Conservation (phyloP, 2,329 filamentous ascomycete genomes). For the Penicillium palitans region DNA sequence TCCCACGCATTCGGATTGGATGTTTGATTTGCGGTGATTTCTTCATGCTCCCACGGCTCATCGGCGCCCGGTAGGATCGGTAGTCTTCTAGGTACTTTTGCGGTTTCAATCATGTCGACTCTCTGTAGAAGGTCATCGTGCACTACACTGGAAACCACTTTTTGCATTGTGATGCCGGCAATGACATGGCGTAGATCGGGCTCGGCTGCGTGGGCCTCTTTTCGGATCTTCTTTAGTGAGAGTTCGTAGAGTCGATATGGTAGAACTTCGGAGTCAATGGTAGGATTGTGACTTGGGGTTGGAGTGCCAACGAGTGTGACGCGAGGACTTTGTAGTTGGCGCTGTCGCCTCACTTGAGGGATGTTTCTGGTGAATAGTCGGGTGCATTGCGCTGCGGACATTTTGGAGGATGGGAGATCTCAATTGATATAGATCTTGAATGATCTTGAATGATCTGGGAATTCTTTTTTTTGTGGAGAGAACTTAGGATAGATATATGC, state of each 20-base stretch:
- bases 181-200: slow-evolving; percentile 24
- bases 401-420: background rate
- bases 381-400: slow-evolving; percentile 9
- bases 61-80: slow-evolving; percentile 17
- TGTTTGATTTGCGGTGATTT: background rate
- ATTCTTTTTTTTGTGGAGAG: background rate
- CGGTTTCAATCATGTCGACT: slow-evolving; percentile 15
- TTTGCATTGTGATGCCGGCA: slow-evolving; percentile 24
- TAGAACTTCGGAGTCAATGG: slow-evolving; percentile 22
- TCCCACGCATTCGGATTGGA: slow-evolving; percentile 9
- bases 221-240: slow-evolving; percentile 25
- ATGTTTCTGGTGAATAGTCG: slow-evolving; percentile 3
- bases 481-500: background rate
- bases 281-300: slow-evolving; percentile 1
- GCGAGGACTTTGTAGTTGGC: slow-evolving; percentile 3
- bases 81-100: slow-evolving; percentile 4
- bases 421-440: background rate
- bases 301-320: slow-evolving; percentile 4
- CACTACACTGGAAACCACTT: slow-evolving; percentile 7
- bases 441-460: background rate
- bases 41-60: slow-evolving; percentile 14
- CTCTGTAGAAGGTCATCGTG: slow-evolving; percentile 18
- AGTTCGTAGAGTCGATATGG: slow-evolving; percentile 26
- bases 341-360: slow-evolving; percentile 6
- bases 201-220: slow-evolving; percentile 22